phyloP scores from a whole-genome alignment of 164 flowering plant genomes.

The Tetrastigma voinierianum region DNA sequence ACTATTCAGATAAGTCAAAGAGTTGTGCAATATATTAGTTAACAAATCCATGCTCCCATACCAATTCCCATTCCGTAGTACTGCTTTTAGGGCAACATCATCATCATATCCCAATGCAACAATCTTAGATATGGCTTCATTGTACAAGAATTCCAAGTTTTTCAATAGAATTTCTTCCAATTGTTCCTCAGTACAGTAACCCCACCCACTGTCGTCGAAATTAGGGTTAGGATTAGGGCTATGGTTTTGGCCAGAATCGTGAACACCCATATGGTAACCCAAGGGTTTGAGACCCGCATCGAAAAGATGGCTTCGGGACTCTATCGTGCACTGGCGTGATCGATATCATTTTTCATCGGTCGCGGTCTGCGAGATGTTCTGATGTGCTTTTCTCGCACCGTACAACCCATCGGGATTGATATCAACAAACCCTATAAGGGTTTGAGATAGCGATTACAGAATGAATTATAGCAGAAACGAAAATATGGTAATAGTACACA shows the following conservation, averaged over 20 bases:
- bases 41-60: conserved; percentile 87
- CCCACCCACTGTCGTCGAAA: conserved; percentile 73
- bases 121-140: conserved; percentile 67
- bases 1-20: conserved; percentile 62
- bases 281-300: conserved; percentile 45
- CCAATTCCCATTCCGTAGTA: conserved; percentile 81
- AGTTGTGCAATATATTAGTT: conserved; percentile 70
- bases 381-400: conserved; percentile 67
- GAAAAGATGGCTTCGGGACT: conserved; percentile 20
- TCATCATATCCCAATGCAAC: conserved; percentile 68
- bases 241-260: conserved; percentile 28
- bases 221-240: conserved; percentile 23
- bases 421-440: neutral
- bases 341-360: conserved; percentile 41
- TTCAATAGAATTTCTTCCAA: conserved; percentile 69
- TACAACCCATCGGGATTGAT: conserved; percentile 52
- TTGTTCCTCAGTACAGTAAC: conserved; percentile 85
- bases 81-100: conserved; percentile 59
- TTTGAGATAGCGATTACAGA: neutral
- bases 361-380: conserved; percentile 57
- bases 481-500: too few relatives aligned
- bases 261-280: conserved; percentile 23
- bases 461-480: neutral
- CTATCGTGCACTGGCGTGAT: conserved; percentile 23
- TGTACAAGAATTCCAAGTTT: conserved; percentile 63